Evolutionary conservation across 306 rosid species (phyloP), one percentile per base, ranked within the genome.

Genomic region (Lotus japonicus): DNA sequence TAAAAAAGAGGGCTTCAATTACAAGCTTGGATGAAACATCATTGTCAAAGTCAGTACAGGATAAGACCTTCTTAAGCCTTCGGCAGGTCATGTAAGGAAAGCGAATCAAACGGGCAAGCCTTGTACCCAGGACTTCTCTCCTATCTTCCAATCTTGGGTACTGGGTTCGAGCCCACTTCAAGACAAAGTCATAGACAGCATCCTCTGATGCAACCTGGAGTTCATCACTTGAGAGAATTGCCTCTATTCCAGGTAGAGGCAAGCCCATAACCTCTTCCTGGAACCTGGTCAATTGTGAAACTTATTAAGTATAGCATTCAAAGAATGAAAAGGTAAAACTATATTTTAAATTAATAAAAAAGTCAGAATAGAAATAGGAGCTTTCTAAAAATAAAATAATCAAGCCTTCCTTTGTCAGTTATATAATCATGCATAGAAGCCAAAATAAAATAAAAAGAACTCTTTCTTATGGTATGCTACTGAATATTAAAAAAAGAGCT

Each of bases 141-240:
- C 99, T 84, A 17, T 88, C 96, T 61, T 90, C 96, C 66, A 84
- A 63, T 65, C 81, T 88, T 46, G 89, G 88, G 73, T 77, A 87
- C 33, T 84, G 95, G 16, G 68, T 21, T 79, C 89, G 77, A 15
- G 85, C 88, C 97, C 97, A 95, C 84, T 80, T 90, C 89, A 95
- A 72, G 68, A 88, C 89, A 56, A 95, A 88, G 72, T 95, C 99
- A 44, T 90, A 95, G 1, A 95, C 97, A 43, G 92, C 90, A 84
- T 94, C 99, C 84, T 94, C 99, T 21, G 99, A 94, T 60, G 97
- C 91, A 66, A 90, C 88, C 77, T 88, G 97, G 36, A 95, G 88
- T 44, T 85, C 97, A 50, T 95, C 97, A 44, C 97, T 89, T 5
- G 85, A 80, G 53, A 95, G 54, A 48, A 95, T 82, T 8, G 96